These are phyloP conservation scores for Amanita pallidorosea DNA, from an alignment of 768 basidiomycete species.

Conservation along the genomic window DNA sequence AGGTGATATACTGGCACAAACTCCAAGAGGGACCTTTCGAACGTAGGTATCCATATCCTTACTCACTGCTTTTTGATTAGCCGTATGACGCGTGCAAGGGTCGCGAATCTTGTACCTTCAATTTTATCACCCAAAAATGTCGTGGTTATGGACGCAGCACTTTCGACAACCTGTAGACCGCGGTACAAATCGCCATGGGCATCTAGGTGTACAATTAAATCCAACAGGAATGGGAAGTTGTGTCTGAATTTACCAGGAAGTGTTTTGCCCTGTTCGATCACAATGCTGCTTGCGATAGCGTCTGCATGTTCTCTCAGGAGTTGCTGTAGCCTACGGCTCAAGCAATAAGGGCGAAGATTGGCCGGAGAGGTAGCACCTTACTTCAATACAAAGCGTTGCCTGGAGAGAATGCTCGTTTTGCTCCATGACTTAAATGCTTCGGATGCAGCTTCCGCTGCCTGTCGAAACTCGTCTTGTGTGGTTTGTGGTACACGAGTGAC, in stretches of 20 bases:
- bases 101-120: conserved; percentile 51
- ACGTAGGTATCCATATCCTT: conserved; percentile 96
- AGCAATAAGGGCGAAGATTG: conserved; percentile 1
- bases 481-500: conserved; percentile 89
- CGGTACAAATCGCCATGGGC: conserved; percentile 93
- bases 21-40: conserved; percentile 76
- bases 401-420: conserved; percentile 68
- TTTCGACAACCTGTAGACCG: conserved; percentile 83
- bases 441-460: conserved; percentile 75
- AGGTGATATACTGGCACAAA: conserved; percentile 79
- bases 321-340: conserved; percentile 61
- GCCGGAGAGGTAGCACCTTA: conserved; percentile 25
- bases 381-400: conserved; percentile 88
- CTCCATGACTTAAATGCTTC: conserved; percentile 88
- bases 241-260: conserved; percentile 45
- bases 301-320: conserved; percentile 80
- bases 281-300: conserved; percentile 80
- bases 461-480: conserved; percentile 66
- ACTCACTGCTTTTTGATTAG: conserved; percentile 41
- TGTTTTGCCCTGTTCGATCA: conserved; percentile 95
- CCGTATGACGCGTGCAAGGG: background rate
- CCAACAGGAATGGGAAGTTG: background rate
- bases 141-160: conserved; percentile 70
- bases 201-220: conserved; percentile 34
- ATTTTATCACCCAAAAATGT: conserved; percentile 85